Conservation (phyloP, 495 filamentous ascomycete species). For the Penicillium canariense region DNA sequence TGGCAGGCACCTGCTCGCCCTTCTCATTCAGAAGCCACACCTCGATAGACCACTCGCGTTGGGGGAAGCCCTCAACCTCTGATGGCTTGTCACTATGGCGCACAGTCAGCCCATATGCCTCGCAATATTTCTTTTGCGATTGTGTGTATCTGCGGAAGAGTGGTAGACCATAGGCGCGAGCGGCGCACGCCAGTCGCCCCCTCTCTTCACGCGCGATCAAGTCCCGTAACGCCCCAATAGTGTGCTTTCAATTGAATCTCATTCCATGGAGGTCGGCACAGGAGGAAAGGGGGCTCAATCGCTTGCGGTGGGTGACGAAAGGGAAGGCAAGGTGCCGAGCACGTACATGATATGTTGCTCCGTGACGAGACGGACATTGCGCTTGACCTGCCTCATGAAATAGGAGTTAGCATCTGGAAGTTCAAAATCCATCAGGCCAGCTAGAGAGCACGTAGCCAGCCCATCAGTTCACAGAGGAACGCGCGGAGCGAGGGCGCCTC, state of each 20-base stretch:
- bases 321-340: conserved; percentile 9
- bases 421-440: neutral
- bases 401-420: neutral
- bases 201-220: neutral
- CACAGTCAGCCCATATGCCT: conserved; percentile 7
- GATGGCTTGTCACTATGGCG: conserved; percentile 59
- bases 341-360: conserved; percentile 85
- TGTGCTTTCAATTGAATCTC: conserved; percentile 1
- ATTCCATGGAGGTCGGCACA: neutral
- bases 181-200: neutral
- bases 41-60: conserved; percentile 70
- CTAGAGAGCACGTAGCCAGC: neutral
- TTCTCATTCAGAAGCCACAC: conserved; percentile 59
- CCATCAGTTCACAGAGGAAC: neutral
- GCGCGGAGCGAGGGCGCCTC: neutral
- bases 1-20: conserved; percentile 70
- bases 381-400: conserved; percentile 61
- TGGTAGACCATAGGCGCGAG: neutral
- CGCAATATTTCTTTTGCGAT: neutral
- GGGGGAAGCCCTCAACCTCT: conserved; percentile 81
- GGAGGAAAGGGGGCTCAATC: conserved; percentile 11
- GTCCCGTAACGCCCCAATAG: neutral
- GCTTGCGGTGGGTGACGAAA: neutral
- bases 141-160: conserved; percentile 9
- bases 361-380: conserved; percentile 87